Percentiles rank a stretch among this genome's conserved stretches.
phyloP scores from a whole-genome alignment of 129 eudicot genomes.

The Flaveria bidentis region DNA sequence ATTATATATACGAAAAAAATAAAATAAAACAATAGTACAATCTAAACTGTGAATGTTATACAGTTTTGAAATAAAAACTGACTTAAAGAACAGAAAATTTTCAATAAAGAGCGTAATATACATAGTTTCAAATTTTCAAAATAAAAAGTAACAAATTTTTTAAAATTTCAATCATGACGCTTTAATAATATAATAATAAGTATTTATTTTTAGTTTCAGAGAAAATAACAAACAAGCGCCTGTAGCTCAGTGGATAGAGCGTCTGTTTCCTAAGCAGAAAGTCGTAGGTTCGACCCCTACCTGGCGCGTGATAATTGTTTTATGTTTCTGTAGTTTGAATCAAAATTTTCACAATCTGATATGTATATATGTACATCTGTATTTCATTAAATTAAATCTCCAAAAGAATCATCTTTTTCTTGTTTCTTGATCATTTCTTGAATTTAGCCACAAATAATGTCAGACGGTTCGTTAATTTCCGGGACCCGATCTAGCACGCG shows the following conservation, averaged over 20 bases:
- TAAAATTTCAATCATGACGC: too few relatives aligned
- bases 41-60: too few relatives aligned
- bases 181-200: too few relatives aligned
- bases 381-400: not conserved
- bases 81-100: too few relatives aligned
- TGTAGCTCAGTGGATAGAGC: conserved; percentile 99
- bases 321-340: too few relatives aligned
- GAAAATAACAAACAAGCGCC: conserved; percentile 34
- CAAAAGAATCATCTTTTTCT: not conserved
- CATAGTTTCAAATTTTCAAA: too few relatives aligned
- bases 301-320: conserved; percentile 60
- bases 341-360: not conserved
- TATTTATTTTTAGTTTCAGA: too few relatives aligned
- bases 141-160: too few relatives aligned
- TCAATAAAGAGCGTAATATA: too few relatives aligned
- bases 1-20: too few relatives aligned
- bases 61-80: too few relatives aligned
- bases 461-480: conserved; percentile 44
- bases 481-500: conserved; percentile 67
- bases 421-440: not conserved
- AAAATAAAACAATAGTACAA: too few relatives aligned
- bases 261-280: conserved; percentile 99
- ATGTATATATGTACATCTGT: conserved; percentile 18
- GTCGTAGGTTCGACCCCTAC: conserved; percentile 99
- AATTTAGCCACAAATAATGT: conserved; percentile 47